Conservation (phyloP, 2,329 filamentous ascomycete genomes). For the Fusarium equiseti region DNA sequence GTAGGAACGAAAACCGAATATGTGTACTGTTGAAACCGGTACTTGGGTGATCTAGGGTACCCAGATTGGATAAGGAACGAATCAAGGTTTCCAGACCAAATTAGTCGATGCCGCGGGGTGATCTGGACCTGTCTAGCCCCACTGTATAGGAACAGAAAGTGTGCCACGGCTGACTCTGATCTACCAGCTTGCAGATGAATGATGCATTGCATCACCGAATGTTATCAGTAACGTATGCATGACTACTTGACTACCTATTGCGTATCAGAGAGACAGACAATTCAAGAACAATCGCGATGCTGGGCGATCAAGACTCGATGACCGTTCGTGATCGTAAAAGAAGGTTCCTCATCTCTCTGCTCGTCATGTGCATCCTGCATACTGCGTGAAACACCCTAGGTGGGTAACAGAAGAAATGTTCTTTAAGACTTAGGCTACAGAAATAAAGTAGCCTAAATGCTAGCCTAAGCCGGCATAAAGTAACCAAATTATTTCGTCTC, state of each 20-base stretch:
- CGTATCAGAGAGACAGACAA: slow-evolving; percentile 5
- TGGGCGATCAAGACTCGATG: slow-evolving; percentile 13
- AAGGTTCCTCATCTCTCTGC: neutral
- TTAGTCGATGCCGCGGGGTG: slow-evolving; percentile 36
- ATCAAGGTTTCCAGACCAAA: slow-evolving; percentile 26
- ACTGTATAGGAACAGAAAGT: slow-evolving; percentile 5
- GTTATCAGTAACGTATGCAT: slow-evolving; percentile 2
- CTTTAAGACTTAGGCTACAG: no score
- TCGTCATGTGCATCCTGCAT: neutral
- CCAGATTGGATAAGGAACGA: neutral
- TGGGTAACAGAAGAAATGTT: no score
- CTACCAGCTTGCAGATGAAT: neutral
- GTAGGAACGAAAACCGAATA: slow-evolving; percentile 15
- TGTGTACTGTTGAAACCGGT: neutral
- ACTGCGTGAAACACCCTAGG: neutral
- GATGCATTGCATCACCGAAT: neutral
- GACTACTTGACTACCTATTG: slow-evolving; percentile 14
- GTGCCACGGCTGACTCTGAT: slow-evolving; percentile 22
- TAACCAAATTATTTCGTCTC: no score
- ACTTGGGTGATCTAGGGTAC: slow-evolving; percentile 16
- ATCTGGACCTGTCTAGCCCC: slow-evolving; percentile 34
- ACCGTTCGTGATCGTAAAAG: neutral
- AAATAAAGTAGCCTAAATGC: no score
- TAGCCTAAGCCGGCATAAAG: no score
- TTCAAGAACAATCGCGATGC: slow-evolving; percentile 21